Percentiles rank a stretch among this genome's conserved stretches.
These are phyloP conservation scores for Gentiana straminea DNA, from an alignment of 257 asterid species.

Conservation along the genomic window DNA sequence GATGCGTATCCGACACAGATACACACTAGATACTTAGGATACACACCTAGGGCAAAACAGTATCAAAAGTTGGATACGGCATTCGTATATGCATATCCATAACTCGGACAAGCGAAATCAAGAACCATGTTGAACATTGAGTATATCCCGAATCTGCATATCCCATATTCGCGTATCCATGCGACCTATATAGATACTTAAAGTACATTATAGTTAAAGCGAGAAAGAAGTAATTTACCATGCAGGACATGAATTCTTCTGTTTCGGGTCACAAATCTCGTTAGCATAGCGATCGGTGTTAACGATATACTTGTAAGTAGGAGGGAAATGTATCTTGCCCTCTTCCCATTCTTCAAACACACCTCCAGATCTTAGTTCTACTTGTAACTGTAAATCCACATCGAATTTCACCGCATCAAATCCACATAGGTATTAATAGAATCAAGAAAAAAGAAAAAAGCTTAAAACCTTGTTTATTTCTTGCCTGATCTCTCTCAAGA, in stretches of 20 bases:
- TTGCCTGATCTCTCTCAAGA: not conserved
- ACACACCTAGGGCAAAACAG: too few species aligned
- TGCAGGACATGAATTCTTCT: not conserved
- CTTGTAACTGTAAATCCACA: not conserved
- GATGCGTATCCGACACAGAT: too few species aligned
- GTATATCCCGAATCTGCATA: too few species aligned
- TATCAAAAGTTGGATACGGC: too few species aligned
- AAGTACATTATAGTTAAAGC: not conserved
- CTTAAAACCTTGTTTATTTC: not conserved
- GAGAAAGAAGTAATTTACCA: not conserved
- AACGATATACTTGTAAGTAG: not conserved
- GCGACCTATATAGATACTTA: not conserved
- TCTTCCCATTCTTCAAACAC: not conserved
- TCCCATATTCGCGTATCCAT: not conserved
- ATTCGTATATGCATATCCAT: too few species aligned
- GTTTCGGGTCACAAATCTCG: not conserved
- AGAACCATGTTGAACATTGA: not conserved
- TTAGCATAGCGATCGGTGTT: not conserved
- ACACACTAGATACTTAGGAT: too few species aligned
- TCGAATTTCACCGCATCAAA: too few species aligned
- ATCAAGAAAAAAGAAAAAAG: not conserved
- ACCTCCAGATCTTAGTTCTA: conserved; percentile 1
- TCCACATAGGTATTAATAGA: too few species aligned
- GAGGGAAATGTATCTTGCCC: not conserved
- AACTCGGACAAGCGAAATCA: not conserved